Conservation (phyloP, 108 stramenopile genomes). For the Nitzschia inconspicua region DNA sequence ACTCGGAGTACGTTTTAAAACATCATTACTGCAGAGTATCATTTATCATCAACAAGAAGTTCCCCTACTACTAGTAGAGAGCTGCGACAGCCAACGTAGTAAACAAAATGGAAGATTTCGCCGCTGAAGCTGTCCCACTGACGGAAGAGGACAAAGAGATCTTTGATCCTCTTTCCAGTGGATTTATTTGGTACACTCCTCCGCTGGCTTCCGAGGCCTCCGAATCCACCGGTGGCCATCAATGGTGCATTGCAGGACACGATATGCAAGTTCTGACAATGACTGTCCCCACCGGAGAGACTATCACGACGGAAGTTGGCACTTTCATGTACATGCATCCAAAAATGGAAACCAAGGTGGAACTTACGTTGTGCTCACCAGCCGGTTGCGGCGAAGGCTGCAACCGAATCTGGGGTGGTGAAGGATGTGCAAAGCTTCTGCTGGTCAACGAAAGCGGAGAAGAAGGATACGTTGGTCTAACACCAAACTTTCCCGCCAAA, state of each 20-base stretch:
- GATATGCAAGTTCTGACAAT: conserved; percentile 47
- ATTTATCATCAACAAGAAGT: too few relatives aligned
- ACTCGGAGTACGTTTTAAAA: too few relatives aligned
- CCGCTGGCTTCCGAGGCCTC: conserved; percentile 19
- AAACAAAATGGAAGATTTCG: too few relatives aligned
- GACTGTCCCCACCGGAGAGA: conserved; percentile 30
- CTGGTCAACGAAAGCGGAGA: conserved; percentile 27
- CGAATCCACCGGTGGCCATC: conserved; percentile 35
- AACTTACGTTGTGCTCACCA: conserved; percentile 23
- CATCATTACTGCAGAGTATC: too few relatives aligned
- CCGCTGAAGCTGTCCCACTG: conserved; percentile 31
- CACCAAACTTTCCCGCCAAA: conserved; percentile 59
- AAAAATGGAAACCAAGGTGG: conserved; percentile 39
- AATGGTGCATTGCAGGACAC: conserved; percentile 40
- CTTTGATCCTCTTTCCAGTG: conserved; percentile 31
- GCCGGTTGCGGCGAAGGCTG: conserved; percentile 24
- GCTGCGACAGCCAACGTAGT: too few relatives aligned
- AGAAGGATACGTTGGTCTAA: conserved; percentile 51
- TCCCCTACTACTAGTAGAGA: too few relatives aligned
- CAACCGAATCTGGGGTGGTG: conserved; percentile 37
- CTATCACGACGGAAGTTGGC: conserved; percentile 36
- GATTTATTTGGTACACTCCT: conserved; percentile 43
- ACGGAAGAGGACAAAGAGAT: conserved; percentile 5
- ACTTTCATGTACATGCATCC: conserved; percentile 49
- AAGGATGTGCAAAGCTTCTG: conserved; percentile 50